phyloP scores from a whole-genome alignment of 2,329 filamentous ascomycete genomes.

The Neopestalotiopsis clavispora region DNA sequence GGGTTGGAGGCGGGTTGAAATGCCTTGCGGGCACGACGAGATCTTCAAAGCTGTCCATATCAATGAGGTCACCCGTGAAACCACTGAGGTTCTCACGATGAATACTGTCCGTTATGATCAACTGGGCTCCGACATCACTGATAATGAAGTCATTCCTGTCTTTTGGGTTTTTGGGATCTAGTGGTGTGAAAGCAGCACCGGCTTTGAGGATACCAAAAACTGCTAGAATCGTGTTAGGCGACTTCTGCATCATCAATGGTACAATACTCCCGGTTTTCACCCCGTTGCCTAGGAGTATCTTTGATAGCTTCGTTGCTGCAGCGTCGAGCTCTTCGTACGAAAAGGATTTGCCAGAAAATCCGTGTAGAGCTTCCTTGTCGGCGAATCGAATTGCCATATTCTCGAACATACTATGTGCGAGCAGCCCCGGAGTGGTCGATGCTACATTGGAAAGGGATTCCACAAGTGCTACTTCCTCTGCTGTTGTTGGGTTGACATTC shows the following conservation, averaged over 20 bases:
- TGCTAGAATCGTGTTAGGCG: constrained; percentile 23
- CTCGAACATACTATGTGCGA: constrained; percentile 17
- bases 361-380: constrained; percentile 10
- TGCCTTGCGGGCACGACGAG: neutral
- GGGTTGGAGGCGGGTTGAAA: neutral
- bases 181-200: constrained; percentile 34
- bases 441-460: constrained; percentile 13
- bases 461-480: constrained; percentile 13
- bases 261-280: constrained; percentile 22
- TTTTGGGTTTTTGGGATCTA: constrained; percentile 30
- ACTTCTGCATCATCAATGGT: constrained; percentile 29
- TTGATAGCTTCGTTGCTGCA: constrained; percentile 16
- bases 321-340: constrained; percentile 11
- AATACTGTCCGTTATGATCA: neutral
- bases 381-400: constrained; percentile 11
- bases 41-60: neutral
- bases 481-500: constrained; percentile 12
- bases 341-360: neutral
- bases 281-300: constrained; percentile 17
- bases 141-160: constrained; percentile 25
- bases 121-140: constrained; percentile 16
- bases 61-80: neutral
- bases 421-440: constrained; percentile 6
- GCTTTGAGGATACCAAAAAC: constrained; percentile 33
- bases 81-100: neutral